Conservation (phyloP, 163 green algal genomes). For the Chlorella variabilis region DNA sequence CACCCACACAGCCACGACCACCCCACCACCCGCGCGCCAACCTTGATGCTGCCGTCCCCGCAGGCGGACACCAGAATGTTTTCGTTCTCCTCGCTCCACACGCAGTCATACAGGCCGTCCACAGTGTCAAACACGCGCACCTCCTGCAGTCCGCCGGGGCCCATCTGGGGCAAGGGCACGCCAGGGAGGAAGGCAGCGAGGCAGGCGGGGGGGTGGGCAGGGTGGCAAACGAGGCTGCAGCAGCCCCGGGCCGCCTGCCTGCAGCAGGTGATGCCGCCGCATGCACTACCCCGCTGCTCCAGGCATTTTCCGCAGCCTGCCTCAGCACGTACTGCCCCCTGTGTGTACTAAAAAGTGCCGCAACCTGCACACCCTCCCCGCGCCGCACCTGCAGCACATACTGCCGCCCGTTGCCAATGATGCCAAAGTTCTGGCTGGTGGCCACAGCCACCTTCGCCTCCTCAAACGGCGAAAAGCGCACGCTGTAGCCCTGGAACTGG, state of each 20-base stretch:
- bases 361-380: too few relatives aligned
- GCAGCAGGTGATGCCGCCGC: too few relatives aligned
- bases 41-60: constrained; percentile 95
- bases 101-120: constrained; percentile 95
- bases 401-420: constrained; percentile 95
- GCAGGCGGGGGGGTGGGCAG: background rate
- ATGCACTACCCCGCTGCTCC: too few relatives aligned
- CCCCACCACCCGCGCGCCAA: background rate
- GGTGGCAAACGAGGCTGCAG: too few relatives aligned
- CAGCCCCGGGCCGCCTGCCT: too few relatives aligned
- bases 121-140: constrained; percentile 89
- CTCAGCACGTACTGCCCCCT: too few relatives aligned
- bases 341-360: too few relatives aligned
- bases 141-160: constrained; percentile 70
- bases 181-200: background rate
- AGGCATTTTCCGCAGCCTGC: too few relatives aligned
- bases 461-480: constrained; percentile 91
- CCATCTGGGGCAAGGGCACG: constrained; percentile 53
- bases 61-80: constrained; percentile 90
- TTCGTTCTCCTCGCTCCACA: constrained; percentile 97
- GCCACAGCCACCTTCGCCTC: constrained; percentile 86
- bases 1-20: background rate
- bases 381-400: constrained; percentile 71
- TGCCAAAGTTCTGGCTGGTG: constrained; percentile 97
- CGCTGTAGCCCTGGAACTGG: constrained; percentile 82